These are phyloP conservation scores for Trametes sp. DNA, from an alignment of 1,284 basidiomycete species.

Conservation along the genomic window DNA sequence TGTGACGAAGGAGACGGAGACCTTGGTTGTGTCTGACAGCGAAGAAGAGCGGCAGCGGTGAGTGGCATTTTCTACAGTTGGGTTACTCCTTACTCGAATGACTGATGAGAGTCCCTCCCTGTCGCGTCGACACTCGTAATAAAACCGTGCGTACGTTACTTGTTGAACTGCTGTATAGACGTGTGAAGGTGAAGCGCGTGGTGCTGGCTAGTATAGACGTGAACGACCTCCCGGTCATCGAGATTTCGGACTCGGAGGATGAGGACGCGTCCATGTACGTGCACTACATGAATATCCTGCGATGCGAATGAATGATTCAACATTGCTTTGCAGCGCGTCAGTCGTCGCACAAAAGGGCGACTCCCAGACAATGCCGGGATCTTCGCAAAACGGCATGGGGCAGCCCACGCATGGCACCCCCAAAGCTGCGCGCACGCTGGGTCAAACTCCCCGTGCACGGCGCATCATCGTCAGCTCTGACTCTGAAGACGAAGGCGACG, in stretches of 20 bases:
- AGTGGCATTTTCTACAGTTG: too few relatives aligned
- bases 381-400: background rate
- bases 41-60: constrained; percentile 37
- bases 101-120: too few relatives aligned
- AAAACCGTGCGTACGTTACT: background rate
- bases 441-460: background rate
- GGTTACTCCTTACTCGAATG: too few relatives aligned
- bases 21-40: constrained; percentile 36
- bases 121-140: too few relatives aligned
- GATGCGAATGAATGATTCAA: too few relatives aligned
- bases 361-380: background rate
- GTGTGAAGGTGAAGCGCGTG: constrained; percentile 5
- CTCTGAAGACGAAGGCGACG: background rate
- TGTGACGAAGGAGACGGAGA: background rate
- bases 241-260: constrained; percentile 56
- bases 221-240: constrained; percentile 49
- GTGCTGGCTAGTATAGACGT: constrained; percentile 14
- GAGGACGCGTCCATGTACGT: constrained; percentile 34
- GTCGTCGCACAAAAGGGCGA: constrained; percentile 16
- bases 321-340: constrained; percentile 7
- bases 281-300: too few relatives aligned
- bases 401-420: background rate
- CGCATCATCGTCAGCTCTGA: constrained; percentile 15
- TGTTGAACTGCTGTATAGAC: background rate
- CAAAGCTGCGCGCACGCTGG: background rate